phyloP scores from a whole-genome alignment of 1,284 basidiomycete species.

The Dichomitus squalens region DNA sequence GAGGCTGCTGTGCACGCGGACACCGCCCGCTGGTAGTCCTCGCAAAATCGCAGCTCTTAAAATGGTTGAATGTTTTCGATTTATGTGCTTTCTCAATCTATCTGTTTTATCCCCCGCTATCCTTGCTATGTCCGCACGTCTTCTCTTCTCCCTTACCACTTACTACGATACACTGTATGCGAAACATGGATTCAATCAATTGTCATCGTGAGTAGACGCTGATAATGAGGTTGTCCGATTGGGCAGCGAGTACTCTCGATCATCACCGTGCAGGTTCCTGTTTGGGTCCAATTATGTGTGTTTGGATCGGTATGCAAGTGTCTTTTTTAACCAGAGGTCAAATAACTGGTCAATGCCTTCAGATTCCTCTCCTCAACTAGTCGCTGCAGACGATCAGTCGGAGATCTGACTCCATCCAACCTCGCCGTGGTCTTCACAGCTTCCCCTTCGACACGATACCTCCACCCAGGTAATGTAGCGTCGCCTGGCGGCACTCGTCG shows the following conservation, averaged over 20 bases:
- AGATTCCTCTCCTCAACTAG: no score
- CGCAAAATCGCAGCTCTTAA: neutral
- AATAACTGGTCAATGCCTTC: no score
- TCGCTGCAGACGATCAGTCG: no score
- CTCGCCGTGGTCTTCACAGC: constrained; percentile 1
- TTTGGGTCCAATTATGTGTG: no score
- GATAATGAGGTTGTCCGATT: no score
- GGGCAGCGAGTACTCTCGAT: no score
- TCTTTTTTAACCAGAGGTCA: no score
- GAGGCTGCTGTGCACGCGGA: constrained; percentile 30
- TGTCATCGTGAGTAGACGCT: neutral
- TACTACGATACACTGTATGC: neutral
- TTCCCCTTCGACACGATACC: neutral
- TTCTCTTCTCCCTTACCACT: neutral
- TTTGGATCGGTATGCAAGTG: neutral
- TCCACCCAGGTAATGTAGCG: constrained; percentile 20
- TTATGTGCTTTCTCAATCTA: neutral
- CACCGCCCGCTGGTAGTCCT: constrained; percentile 25
- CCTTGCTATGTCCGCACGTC: neutral
- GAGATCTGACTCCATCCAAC: no score
- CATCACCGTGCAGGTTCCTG: no score
- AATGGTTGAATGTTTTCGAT: neutral
- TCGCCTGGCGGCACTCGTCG: constrained; percentile 23
- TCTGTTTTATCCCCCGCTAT: constrained; percentile 7
- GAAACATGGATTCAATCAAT: neutral